Evolutionary conservation across 306 rosid species (phyloP).

Genomic region (Pterocarpus macrocarpus): DNA sequence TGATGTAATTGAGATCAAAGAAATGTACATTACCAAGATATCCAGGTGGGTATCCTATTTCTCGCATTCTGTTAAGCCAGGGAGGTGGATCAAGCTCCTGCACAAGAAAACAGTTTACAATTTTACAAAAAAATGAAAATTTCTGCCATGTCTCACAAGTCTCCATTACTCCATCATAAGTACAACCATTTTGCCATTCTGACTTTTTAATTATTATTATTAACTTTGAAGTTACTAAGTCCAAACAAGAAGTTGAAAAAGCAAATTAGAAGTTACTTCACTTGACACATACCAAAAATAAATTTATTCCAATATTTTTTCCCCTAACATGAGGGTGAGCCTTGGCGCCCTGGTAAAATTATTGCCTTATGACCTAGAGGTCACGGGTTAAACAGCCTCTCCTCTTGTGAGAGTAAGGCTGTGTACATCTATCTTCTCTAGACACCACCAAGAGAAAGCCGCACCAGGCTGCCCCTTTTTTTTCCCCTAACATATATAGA

Average conservation of each 20-base stretch:
- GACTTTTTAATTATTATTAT: background rate
- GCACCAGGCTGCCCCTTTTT: no score
- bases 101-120: constrained; percentile 24
- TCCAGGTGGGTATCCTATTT: constrained; percentile 98
- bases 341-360: no score
- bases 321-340: no score
- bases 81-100: constrained; percentile 99
- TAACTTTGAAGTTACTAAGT: background rate
- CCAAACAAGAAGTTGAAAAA: constrained; percentile 22
- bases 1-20: constrained; percentile 27
- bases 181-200: background rate
- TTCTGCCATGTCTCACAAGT: background rate
- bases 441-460: no score
- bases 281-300: background rate
- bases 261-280: background rate
- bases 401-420: no score
- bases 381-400: no score
- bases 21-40: constrained; percentile 75
- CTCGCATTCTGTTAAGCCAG: constrained; percentile 98
- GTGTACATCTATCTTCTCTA: no score
- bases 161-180: constrained; percentile 4
- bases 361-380: no score
- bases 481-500: background rate
- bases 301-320: constrained; percentile 1
- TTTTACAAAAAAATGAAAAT: background rate